phyloP scores from a whole-genome alignment of 495 filamentous ascomycete genomes.

The Penicillium crystallinum region DNA sequence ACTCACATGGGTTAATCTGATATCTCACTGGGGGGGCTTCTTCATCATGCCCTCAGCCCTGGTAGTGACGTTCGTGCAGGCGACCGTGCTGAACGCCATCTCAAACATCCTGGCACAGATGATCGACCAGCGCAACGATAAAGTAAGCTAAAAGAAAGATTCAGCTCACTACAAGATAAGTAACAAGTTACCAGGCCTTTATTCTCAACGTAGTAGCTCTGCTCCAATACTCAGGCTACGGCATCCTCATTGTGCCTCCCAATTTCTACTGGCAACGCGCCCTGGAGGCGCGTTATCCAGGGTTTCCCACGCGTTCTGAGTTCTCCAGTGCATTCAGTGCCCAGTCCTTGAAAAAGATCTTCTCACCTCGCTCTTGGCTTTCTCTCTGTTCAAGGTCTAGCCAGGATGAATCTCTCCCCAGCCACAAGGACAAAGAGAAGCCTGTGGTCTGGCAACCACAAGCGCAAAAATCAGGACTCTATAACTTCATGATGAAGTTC shows the following conservation, averaged over 20 bases:
- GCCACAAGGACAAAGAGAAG: slow-evolving; percentile 38
- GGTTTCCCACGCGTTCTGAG: slow-evolving; percentile 29
- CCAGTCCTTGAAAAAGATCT: slow-evolving; percentile 11
- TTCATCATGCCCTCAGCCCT: slow-evolving; percentile 46
- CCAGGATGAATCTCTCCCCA: slow-evolving; percentile 30
- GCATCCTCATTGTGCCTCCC: slow-evolving; percentile 69
- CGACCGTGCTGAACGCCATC: slow-evolving; percentile 62
- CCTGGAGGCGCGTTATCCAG: slow-evolving; percentile 53
- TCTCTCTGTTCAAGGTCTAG: slow-evolving; percentile 27
- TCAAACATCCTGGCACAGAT: slow-evolving; percentile 81
- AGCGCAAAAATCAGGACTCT: slow-evolving; percentile 31
- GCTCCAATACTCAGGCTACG: slow-evolving; percentile 74
- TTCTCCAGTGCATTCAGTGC: slow-evolving; percentile 12
- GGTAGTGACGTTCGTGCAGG: slow-evolving; percentile 61
- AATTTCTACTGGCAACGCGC: slow-evolving; percentile 81
- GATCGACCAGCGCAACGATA: slow-evolving; percentile 61
- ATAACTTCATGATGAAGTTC: slow-evolving; percentile 77
- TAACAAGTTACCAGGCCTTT: slow-evolving; percentile 22
- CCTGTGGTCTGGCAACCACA: slow-evolving; percentile 25
- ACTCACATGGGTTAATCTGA: not conserved
- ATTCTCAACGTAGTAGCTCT: slow-evolving; percentile 57
- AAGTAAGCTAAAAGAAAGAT: slow-evolving; percentile 43
- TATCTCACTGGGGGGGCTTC: not conserved
- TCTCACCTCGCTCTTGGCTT: slow-evolving; percentile 38
- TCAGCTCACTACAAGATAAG: not conserved